Evolutionary conservation across 768 basidiomycete species (phyloP).

Genomic region (Lactarius psammicola): DNA sequence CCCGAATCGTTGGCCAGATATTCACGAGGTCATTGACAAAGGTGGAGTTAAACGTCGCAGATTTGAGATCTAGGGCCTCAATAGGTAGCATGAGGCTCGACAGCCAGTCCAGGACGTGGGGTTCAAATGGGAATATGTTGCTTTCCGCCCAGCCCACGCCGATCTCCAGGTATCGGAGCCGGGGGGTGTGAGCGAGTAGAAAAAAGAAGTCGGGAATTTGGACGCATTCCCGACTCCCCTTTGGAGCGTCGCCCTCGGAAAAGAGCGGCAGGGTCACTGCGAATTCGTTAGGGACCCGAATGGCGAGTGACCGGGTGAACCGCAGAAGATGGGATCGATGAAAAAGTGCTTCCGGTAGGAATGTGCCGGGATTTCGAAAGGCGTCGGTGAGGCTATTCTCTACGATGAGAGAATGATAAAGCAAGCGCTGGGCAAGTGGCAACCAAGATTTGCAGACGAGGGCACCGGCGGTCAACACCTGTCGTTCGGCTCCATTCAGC

Average conservation of each 20-base stretch:
- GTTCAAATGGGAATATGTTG: background rate
- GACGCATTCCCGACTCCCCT: slow-evolving; percentile 6
- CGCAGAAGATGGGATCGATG: background rate
- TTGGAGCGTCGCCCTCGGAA: background rate
- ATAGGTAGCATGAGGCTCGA: slow-evolving; percentile 17
- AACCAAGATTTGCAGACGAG: slow-evolving; percentile 23
- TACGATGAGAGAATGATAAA: slow-evolving; percentile 12
- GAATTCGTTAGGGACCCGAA: slow-evolving; percentile 7
- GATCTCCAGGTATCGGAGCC: slow-evolving; percentile 1
- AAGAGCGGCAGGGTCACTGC: background rate
- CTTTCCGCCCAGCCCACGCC: background rate
- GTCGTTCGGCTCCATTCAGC: background rate
- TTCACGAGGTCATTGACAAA: slow-evolving; percentile 11
- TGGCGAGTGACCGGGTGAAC: slow-evolving; percentile 13
- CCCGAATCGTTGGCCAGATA: slow-evolving; percentile 19
- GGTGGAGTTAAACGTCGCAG: background rate
- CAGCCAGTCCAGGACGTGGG: slow-evolving; percentile 10
- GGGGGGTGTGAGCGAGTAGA: slow-evolving; percentile 12
- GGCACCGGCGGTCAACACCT: slow-evolving; percentile 2
- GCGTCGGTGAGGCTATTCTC: background rate
- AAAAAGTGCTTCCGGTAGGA: slow-evolving; percentile 8
- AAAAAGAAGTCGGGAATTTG: slow-evolving; percentile 11
- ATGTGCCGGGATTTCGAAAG: slow-evolving; percentile 6
- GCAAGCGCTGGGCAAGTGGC: slow-evolving; percentile 7
- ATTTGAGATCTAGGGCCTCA: slow-evolving; percentile 10